These are phyloP conservation scores for Fabrea salina DNA, from an alignment of 169 alveolate genomes.

Conservation along the genomic window DNA sequence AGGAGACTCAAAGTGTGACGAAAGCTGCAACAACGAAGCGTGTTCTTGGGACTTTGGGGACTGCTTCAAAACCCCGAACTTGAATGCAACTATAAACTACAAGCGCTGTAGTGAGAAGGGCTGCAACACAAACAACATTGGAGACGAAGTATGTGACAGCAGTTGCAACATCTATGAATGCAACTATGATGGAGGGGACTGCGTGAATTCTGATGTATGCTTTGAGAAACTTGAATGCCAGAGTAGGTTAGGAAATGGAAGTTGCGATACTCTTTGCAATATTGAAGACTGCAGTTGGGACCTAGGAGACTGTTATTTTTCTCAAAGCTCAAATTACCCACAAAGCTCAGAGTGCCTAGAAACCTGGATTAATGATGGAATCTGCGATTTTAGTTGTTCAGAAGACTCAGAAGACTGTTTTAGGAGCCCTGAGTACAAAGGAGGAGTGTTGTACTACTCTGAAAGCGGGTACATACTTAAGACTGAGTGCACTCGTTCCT, in stretches of 20 bases:
- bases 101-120: neutral
- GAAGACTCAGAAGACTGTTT: no score
- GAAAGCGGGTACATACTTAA: no score
- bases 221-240: no score
- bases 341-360: no score
- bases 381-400: no score
- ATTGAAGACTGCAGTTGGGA: neutral
- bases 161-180: neutral
- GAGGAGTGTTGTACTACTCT: no score
- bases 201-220: no score
- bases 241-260: neutral
- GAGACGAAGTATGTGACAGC: neutral
- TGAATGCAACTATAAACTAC: neutral
- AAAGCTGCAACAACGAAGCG: neutral
- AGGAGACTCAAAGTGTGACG: conserved; percentile 21
- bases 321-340: no score
- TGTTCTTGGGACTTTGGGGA: neutral
- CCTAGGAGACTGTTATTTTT: neutral
- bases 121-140: neutral
- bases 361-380: no score
- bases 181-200: conserved; percentile 7
- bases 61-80: neutral
- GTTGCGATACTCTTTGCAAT: neutral
- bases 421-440: no score
- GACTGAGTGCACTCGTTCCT: no score